Evolutionary conservation across 108 stramenopile species (phyloP).

Genomic region (Craspedostauros australis): DNA sequence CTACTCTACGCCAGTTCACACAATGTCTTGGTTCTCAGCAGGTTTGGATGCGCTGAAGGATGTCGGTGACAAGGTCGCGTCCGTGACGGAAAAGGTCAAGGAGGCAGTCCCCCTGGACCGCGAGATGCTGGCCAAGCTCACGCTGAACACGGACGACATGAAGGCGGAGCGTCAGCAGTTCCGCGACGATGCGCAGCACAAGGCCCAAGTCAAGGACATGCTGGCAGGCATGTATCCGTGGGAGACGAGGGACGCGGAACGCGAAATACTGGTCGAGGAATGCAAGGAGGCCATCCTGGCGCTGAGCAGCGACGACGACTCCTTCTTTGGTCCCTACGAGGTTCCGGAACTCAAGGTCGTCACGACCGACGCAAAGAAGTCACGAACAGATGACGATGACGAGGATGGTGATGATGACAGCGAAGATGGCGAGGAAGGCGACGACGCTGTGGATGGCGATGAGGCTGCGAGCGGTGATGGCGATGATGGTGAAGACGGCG

Average conservation of each 20-base stretch:
- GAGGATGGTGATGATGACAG: constrained; percentile 32
- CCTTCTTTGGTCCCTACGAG: constrained; percentile 76
- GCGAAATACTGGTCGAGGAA: constrained; percentile 85
- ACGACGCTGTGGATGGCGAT: constrained; percentile 1
- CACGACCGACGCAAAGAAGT: too few species aligned
- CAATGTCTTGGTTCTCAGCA: too few species aligned
- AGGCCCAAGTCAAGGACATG: constrained; percentile 54
- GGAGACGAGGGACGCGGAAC: constrained; percentile 77
- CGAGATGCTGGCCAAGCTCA: constrained; percentile 66
- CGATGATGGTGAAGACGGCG: constrained; percentile 25
- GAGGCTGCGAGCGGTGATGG: constrained; percentile 3
- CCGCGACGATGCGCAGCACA: constrained; percentile 54
- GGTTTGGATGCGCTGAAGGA: too few species aligned
- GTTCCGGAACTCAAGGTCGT: constrained; percentile 42
- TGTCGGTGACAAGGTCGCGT: constrained; percentile 9
- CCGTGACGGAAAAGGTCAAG: constrained; percentile 25
- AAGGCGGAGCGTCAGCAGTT: constrained; percentile 57
- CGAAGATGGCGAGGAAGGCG: constrained; percentile 24
- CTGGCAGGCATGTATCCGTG: constrained; percentile 69
- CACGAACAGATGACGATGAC: constrained; percentile 32
- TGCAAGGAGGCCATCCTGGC: constrained; percentile 77
- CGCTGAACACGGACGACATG: constrained; percentile 72
- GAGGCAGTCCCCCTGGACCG: constrained; percentile 39
- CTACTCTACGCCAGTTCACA: too few species aligned
- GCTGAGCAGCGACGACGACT: constrained; percentile 47